Base-by-base conservation (phyloP, 441 rosid genomes). In the Biscutella laevigata region DNA sequence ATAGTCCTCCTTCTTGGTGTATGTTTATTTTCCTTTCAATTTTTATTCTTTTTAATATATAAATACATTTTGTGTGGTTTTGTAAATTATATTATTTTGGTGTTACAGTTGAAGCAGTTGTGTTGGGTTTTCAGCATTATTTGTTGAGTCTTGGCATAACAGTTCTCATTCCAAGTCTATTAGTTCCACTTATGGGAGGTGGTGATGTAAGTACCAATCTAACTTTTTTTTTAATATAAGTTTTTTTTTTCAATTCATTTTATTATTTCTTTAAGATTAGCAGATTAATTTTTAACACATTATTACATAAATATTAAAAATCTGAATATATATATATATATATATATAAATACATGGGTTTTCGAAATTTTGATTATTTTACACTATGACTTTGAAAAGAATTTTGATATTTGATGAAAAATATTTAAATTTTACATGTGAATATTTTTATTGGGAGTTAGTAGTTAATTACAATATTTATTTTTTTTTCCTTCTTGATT, bases 161-260 rank as follows among this genome's bases (percentile, higher is more conserved):
- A 4, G 85, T 84, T 54, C 49, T 88, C 44, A 76, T 84, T 48
- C 91, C 91, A 9, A 76, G 69, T 74, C 37, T 84, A 19, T 46
- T 88, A 25, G 91, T 88, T 54, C 94, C 94, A 71, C 76, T 64
- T 53, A 88, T 84, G 96, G 88, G 94, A 27, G 94, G 91, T 40
- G 74, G 80, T 11, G 62, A 73, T 66, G 90, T 84, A 77, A 74
- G 82, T 37, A n/a, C n/a, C n/a, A n/a, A n/a, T n/a, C n/a, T n/a
- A n/a, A n/a, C n/a, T n/a, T n/a, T n/a, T n/a, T n/a, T n/a, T n/a
- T n/a, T n/a, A n/a, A n/a, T n/a, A n/a, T n/a, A n/a, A n/a, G n/a
- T n/a, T n/a, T n/a, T n/a, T n/a, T 15, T 39, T 47, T 25, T 24
- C 4, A 6, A 30, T n/a, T n/a, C n/a, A n/a, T n/a, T n/a, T n/a